Base-by-base conservation (phyloP, 2,329 filamentous ascomycete genomes). In the Gaeumannomyces sp. region DNA sequence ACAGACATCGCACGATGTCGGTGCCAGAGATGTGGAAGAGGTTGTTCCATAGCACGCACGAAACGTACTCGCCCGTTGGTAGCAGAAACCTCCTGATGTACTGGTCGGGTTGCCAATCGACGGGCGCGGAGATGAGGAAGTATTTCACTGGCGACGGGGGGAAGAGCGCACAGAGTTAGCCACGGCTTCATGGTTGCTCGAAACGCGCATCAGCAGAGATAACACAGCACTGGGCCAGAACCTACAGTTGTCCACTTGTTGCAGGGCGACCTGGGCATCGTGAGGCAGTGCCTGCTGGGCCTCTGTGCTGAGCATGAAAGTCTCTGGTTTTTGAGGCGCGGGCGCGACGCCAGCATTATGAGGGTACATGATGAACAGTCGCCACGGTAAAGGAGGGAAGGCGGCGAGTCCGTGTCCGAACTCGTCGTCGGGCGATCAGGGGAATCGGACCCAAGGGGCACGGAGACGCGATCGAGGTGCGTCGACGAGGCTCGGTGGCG, bases 21-120 rank as follows among this genome's bases (percentile, higher is more conserved):
- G 95, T 99, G 68, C 95, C 95, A 31, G 95, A 98, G 74, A 99
- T 96, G 84, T 99, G 95, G 78, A 99, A 99, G 72, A 99, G 91
- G 76, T 97, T 98, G 84, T 94, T 98, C 93, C 95, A 99, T 75
- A 99, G 84, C 69, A 99, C 93, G 77, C 95, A 99, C 65, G 95
- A 98, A 68, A 99, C 93, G 75, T 99, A 98, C 85, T 99, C 95
- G 78, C 95, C 95, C 14, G 95, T 99, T 14, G 95, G 95, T 66
- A 99, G 83, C 67, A 99, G 85, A 75, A 98, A 99, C 71, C 95
- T 88, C 71, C 95, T 89, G 74, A 99, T 98, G 76, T 97, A 96
- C 79, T 98, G 94, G 74, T 98, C 94, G 62, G 89, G 89, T 72
- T 92, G 91, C 95, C 95, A 99, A 80, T 99, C 95, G 70, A 98